These are phyloP conservation scores for Immersiporthe knoxdaviesiana DNA, from an alignment of 2,329 filamentous ascomycete genomes.

Conservation along the genomic window DNA sequence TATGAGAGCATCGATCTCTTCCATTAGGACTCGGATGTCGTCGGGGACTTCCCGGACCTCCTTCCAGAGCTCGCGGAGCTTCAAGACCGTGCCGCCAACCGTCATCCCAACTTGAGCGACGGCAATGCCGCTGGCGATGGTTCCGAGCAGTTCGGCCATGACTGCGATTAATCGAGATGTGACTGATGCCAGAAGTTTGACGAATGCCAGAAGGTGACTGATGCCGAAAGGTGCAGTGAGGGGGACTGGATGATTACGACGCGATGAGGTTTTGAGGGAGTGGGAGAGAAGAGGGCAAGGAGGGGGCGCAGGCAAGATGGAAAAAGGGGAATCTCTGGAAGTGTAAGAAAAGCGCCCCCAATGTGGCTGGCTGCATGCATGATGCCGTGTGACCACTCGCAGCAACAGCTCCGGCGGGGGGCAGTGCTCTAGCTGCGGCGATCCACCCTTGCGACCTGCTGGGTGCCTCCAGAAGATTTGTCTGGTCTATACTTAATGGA, in stretches of 20 bases:
- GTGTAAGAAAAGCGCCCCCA: neutral
- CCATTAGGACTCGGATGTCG: conserved; percentile 33
- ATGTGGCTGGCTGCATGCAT: neutral
- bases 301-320: neutral
- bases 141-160: conserved; percentile 36
- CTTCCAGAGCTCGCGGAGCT: conserved; percentile 35
- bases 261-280: neutral
- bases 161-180: neutral
- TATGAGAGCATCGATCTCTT: conserved; percentile 36
- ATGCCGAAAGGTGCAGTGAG: neutral
- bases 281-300: neutral
- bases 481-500: too few species aligned
- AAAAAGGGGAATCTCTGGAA: neutral
- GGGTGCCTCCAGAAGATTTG: too few species aligned
- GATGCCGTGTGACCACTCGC: neutral
- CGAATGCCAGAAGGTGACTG: neutral
- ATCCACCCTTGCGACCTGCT: neutral
- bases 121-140: conserved; percentile 35
- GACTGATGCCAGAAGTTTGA: neutral
- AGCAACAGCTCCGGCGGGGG: neutral
- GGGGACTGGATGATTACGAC: neutral
- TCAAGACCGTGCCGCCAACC: conserved; percentile 33
- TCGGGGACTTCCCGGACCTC: conserved; percentile 35
- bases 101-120: conserved; percentile 33
- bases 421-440: neutral